These are phyloP conservation scores for Knufia petricola DNA, from an alignment of 2,329 filamentous ascomycete species.

Conservation along the genomic window DNA sequence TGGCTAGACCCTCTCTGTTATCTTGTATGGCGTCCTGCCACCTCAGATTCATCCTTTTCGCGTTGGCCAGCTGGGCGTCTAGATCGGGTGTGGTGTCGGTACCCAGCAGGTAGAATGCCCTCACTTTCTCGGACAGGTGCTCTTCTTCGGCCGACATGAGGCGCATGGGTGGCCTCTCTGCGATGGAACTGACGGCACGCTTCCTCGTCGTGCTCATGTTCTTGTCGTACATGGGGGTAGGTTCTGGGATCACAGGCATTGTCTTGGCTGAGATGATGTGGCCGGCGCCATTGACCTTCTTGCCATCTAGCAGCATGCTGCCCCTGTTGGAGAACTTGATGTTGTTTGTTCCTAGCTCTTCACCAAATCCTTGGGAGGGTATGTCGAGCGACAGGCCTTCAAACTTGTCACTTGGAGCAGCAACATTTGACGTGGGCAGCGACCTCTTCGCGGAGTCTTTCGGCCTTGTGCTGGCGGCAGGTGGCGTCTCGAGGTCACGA, in stretches of 20 bases:
- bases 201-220: constrained; percentile 11
- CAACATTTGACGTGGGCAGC: not conserved
- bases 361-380: constrained; percentile 41
- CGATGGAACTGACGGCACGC: constrained; percentile 29
- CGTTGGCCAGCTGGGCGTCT: constrained; percentile 27
- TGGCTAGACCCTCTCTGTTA: constrained; percentile 25
- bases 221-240: constrained; percentile 20
- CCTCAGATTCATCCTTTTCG: constrained; percentile 30
- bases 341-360: constrained; percentile 42
- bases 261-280: constrained; percentile 7
- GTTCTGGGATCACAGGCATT: constrained; percentile 15
- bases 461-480: constrained; percentile 1
- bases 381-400: constrained; percentile 41
- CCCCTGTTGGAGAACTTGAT: constrained; percentile 52
- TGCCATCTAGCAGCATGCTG: constrained; percentile 48
- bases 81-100: constrained; percentile 44
- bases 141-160: constrained; percentile 56
- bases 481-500: constrained; percentile 7
- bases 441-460: constrained; percentile 3
- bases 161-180: constrained; percentile 34
- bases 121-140: constrained; percentile 51
- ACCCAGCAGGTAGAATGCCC: constrained; percentile 55
- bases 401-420: constrained; percentile 26
- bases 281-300: constrained; percentile 33
- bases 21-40: constrained; percentile 29